phyloP scores from a whole-genome alignment of 2,329 filamentous ascomycete species.

The Rugonectria rugulosa region DNA sequence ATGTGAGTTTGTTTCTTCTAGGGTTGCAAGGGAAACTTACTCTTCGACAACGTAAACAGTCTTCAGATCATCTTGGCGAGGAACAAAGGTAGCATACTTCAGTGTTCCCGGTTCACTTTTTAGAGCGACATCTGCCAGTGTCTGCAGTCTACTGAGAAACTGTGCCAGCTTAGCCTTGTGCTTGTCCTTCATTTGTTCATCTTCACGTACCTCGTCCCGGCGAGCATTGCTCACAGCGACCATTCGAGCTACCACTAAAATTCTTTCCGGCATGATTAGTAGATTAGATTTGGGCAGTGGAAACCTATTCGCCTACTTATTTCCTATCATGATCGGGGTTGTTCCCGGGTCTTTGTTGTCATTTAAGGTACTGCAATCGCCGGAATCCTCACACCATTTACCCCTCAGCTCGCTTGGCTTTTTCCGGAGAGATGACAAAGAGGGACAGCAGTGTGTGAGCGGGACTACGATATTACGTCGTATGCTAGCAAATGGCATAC shows the following conservation, averaged over 20 bases:
- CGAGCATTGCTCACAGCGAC: conserved; percentile 3
- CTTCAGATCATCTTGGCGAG: conserved; percentile 36
- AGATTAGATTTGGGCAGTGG: background rate
- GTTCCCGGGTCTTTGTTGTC: background rate
- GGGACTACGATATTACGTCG: no score
- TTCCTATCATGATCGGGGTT: no score
- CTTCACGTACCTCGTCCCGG: conserved; percentile 13
- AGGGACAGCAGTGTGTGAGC: no score
- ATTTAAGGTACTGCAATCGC: background rate
- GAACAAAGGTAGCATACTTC: conserved; percentile 37
- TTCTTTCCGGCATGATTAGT: conserved; percentile 10
- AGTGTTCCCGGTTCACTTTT: conserved; percentile 14
- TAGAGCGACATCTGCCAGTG: background rate
- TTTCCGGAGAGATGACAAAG: conserved; percentile 4
- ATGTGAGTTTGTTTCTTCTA: background rate
- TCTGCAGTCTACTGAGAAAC: conserved; percentile 11
- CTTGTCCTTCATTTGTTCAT: no score
- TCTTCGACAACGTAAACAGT: conserved; percentile 39
- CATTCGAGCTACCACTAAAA: conserved; percentile 15
- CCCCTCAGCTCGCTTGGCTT: conserved; percentile 13
- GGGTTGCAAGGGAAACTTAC: conserved; percentile 17
- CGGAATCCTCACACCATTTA: background rate
- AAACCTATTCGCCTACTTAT: no score
- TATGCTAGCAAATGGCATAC: no score
- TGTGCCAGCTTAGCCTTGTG: background rate